Evolutionary conservation across 1,284 basidiomycete species (phyloP).

Genomic region (Lignosus rhinocerotis): DNA sequence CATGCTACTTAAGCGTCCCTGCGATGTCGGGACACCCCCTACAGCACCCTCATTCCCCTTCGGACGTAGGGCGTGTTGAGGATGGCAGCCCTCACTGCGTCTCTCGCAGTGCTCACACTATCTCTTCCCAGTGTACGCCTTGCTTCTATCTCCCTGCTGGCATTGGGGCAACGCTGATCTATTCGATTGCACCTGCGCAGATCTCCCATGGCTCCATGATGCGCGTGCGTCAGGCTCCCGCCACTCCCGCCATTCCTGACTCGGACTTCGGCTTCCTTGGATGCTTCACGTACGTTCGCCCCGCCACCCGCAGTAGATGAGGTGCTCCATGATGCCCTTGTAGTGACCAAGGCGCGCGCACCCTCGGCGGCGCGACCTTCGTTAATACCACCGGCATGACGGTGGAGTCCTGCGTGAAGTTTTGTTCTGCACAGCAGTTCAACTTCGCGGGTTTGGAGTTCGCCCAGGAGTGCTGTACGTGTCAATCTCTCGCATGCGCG

Average conservation of each 20-base stretch:
- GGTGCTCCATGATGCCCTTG: not conserved
- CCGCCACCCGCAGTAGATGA: not conserved
- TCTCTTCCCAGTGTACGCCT: constrained; percentile 20
- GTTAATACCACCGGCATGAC: constrained; percentile 58
- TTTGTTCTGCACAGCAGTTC: constrained; percentile 51
- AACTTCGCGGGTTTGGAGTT: constrained; percentile 67
- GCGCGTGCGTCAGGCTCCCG: constrained; percentile 18
- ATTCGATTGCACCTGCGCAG: constrained; percentile 2
- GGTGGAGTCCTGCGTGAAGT: constrained; percentile 60
- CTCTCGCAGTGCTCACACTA: constrained; percentile 21
- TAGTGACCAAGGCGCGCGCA: constrained; percentile 53
- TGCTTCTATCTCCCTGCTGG: not conserved
- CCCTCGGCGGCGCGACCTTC: constrained; percentile 48
- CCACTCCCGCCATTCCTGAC: constrained; percentile 41
- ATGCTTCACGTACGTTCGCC: constrained; percentile 58
- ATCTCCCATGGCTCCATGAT: constrained; percentile 18
- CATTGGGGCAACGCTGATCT: not conserved
- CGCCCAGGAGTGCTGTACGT: constrained; percentile 60
- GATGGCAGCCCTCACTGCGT: constrained; percentile 19
- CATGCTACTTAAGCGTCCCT: constrained; percentile 15
- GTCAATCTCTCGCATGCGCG: too few species aligned
- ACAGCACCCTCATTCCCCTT: constrained; percentile 13
- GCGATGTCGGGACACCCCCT: not conserved
- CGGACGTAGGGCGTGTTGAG: constrained; percentile 11
- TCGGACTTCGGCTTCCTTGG: constrained; percentile 57